These are phyloP conservation scores for Diplosphaera chodatii DNA, from an alignment of 139 green algal genomes.

Conservation along the genomic window DNA sequence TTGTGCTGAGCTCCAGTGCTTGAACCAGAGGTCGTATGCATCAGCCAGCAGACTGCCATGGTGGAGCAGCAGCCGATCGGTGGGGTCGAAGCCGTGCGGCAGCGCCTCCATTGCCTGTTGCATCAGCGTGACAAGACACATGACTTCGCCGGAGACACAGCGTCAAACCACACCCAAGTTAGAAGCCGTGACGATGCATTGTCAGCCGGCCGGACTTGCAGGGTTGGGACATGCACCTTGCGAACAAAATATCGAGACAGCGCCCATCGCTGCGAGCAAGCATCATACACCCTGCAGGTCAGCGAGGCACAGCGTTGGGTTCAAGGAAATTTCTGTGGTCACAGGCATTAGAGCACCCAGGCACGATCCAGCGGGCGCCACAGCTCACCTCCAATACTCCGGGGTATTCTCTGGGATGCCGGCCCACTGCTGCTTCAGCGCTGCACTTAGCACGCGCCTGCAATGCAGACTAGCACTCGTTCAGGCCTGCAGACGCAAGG, in stretches of 20 bases:
- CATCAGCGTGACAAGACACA: too few relatives aligned
- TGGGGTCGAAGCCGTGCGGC: constrained; percentile 8
- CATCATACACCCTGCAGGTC: constrained; percentile 1
- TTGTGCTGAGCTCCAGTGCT: not conserved
- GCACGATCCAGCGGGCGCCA: too few relatives aligned
- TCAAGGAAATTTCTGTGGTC: too few relatives aligned
- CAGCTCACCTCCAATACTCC: not conserved
- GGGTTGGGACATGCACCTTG: too few relatives aligned
- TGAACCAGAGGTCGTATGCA: constrained; percentile 8
- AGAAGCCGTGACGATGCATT: too few relatives aligned
- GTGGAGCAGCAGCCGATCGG: constrained; percentile 1
- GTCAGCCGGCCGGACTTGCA: too few relatives aligned
- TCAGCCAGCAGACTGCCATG: constrained; percentile 5
- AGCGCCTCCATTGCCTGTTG: constrained; percentile 1
- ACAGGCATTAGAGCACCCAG: too few relatives aligned
- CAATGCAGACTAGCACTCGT: too few relatives aligned
- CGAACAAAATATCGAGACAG: constrained; percentile 3
- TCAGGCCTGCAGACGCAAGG: too few relatives aligned
- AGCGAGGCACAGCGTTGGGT: too few relatives aligned
- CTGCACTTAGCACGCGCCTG: not conserved
- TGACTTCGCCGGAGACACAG: too few relatives aligned
- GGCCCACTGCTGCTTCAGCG: not conserved
- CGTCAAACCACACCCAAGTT: too few relatives aligned
- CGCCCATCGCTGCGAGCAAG: not conserved
- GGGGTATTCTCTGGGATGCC: constrained; percentile 1